phyloP scores from a whole-genome alignment of 768 basidiomycete species.

The Agaricus sinodeliciosus region DNA sequence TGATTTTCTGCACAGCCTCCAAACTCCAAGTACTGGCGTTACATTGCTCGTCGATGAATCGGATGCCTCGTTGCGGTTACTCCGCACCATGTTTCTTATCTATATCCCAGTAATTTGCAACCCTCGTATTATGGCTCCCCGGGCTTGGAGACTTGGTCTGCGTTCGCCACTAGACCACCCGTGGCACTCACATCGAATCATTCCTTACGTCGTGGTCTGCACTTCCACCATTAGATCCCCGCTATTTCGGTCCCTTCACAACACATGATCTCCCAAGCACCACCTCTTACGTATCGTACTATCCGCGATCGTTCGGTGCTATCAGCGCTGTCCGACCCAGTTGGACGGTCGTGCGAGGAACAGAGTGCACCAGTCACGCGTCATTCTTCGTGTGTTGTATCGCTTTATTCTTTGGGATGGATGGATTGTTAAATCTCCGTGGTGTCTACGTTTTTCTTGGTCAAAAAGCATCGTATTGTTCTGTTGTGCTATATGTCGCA shows the following conservation, averaged over 20 bases:
- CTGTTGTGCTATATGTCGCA: slow-evolving; percentile 2
- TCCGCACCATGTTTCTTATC: background rate
- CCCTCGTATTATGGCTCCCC: background rate
- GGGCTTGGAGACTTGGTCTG: background rate
- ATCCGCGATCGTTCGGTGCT: background rate
- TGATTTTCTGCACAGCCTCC: slow-evolving; percentile 22
- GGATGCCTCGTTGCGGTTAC: background rate
- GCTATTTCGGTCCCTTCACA: background rate
- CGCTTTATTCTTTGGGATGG: background rate
- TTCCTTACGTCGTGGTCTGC: background rate
- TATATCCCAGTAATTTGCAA: background rate
- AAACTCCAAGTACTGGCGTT: slow-evolving; percentile 41
- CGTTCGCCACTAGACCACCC: background rate
- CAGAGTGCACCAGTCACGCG: background rate
- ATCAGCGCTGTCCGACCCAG: too few species aligned
- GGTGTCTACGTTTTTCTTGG: slow-evolving; percentile 2
- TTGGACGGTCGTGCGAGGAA: background rate
- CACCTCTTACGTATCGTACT: background rate
- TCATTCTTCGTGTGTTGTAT: background rate
- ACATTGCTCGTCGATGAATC: slow-evolving; percentile 36
- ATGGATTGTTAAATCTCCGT: background rate
- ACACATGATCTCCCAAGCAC: background rate
- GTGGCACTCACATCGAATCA: slow-evolving; percentile 1
- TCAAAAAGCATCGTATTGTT: slow-evolving; percentile 1
- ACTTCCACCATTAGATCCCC: background rate